These are phyloP conservation scores for Sesbania bispinosa DNA, from an alignment of 306 rosid genomes.

Conservation along the genomic window DNA sequence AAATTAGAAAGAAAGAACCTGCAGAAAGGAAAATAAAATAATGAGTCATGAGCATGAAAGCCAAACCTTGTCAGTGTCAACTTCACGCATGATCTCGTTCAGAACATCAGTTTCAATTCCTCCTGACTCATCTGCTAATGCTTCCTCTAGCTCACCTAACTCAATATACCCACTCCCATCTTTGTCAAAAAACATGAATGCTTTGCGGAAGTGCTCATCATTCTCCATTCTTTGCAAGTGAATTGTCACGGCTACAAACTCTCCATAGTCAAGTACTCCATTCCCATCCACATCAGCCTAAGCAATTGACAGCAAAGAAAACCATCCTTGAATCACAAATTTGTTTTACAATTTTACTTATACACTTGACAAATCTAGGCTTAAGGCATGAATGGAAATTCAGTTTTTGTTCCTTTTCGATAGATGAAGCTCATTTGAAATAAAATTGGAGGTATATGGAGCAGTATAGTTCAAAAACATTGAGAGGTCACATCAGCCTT, in stretches of 20 bases:
- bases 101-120: conserved; percentile 68
- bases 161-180: conserved; percentile 92
- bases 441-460: not conserved
- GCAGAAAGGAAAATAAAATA: not conserved
- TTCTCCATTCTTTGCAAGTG: conserved; percentile 98
- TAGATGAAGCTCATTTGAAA: conserved; percentile 1
- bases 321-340: not conserved
- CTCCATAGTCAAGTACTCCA: conserved; percentile 96
- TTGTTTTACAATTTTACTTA: not conserved
- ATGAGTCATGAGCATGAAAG: conserved; percentile 27
- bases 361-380: not conserved
- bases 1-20: not conserved
- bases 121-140: conserved; percentile 72
- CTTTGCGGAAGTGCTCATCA: conserved; percentile 87
- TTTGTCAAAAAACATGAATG: conserved; percentile 83
- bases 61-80: conserved; percentile 92
- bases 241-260: conserved; percentile 96
- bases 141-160: conserved; percentile 69
- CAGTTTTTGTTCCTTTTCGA: not conserved
- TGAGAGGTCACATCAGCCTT: not conserved
- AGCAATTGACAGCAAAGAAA: conserved; percentile 19
- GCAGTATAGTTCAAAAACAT: not conserved
- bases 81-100: conserved; percentile 93
- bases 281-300: conserved; percentile 99
- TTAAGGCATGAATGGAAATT: not conserved